These are phyloP conservation scores for Phialemonium atrogriseum DNA, from an alignment of 2,329 filamentous ascomycete species.

Conservation along the genomic window DNA sequence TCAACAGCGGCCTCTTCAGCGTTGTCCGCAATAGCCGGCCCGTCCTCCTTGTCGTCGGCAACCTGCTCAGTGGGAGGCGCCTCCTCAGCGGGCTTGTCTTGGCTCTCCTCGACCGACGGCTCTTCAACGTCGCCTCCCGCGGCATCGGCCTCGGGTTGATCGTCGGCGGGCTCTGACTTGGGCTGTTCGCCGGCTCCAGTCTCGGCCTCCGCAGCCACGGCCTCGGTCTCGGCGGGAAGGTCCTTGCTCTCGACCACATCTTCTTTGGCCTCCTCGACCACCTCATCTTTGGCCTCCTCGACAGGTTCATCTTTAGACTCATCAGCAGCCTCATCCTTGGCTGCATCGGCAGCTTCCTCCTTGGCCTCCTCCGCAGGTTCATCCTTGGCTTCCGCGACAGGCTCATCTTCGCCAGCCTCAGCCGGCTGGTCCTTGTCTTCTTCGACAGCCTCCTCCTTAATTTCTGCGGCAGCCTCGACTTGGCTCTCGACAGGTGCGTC, in stretches of 20 bases:
- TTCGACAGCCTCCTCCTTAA: conserved; percentile 5
- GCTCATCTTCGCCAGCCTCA: neutral
- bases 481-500: conserved; percentile 7
- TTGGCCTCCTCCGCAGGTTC: conserved; percentile 6
- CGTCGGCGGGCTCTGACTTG: no score
- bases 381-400: conserved; percentile 1
- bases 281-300: conserved; percentile 24
- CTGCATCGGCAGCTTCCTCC: conserved; percentile 34
- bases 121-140: no score
- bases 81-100: conserved; percentile 12
- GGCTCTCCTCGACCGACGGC: no score
- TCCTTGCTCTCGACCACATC: conserved; percentile 23
- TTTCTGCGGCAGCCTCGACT: neutral
- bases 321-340: conserved; percentile 44
- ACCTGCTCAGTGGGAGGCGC: no score
- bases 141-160: no score
- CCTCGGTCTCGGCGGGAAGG: no score
- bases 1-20: no score
- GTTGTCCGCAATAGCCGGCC: no score
- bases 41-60: no score
- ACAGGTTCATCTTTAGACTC: no score
- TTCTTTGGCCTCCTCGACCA: conserved; percentile 5
- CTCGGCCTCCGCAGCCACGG: no score
- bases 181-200: no score
- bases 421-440: conserved; percentile 1